Evolutionary conservation across 1,284 basidiomycete genomes (phyloP).

Genomic region (Tetrapyrgos nigripes): DNA sequence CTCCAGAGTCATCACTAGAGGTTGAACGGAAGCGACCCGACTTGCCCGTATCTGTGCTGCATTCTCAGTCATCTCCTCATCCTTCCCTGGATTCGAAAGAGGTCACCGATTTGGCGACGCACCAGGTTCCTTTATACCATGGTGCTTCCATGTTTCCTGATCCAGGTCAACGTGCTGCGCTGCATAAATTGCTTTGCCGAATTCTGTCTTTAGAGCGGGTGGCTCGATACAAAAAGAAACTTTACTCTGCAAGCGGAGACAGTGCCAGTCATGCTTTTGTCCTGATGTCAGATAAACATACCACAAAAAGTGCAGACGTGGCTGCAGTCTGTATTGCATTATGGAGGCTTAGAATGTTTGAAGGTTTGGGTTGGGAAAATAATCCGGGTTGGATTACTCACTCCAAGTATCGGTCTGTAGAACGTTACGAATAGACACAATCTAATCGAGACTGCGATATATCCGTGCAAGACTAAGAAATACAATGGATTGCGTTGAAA

Average conservation of each 20-base stretch:
- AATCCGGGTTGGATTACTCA: conserved; percentile 14
- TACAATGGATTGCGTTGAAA: conserved; percentile 15
- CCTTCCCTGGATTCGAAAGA: conserved; percentile 45
- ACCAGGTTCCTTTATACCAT: conserved; percentile 71
- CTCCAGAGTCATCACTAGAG: conserved; percentile 31
- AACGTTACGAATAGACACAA: neutral
- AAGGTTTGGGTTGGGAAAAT: conserved; percentile 52
- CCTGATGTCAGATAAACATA: conserved; percentile 57
- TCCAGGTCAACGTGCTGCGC: conserved; percentile 59
- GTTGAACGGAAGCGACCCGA: conserved; percentile 20
- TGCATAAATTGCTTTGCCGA: conserved; percentile 54
- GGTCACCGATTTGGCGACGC: conserved; percentile 42
- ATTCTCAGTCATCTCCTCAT: conserved; percentile 32
- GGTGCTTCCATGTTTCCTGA: conserved; percentile 67
- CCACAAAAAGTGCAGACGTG: conserved; percentile 59
- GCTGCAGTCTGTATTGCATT: conserved; percentile 70
- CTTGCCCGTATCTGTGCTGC: neutral
- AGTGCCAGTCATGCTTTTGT: conserved; percentile 68
- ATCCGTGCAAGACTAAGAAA: neutral
- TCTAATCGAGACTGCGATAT: neutral
- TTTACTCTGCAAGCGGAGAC: neutral
- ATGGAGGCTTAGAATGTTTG: conserved; percentile 80
- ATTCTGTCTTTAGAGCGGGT: conserved; percentile 56
- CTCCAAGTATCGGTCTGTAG: conserved; percentile 11
- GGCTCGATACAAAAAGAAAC: conserved; percentile 16